A percentile compares a stretch with the other conserved stretches of the same genome.
Evolutionary conservation across 495 filamentous ascomycete genomes (phyloP).

Genomic region (Cairneyella variabilis): DNA sequence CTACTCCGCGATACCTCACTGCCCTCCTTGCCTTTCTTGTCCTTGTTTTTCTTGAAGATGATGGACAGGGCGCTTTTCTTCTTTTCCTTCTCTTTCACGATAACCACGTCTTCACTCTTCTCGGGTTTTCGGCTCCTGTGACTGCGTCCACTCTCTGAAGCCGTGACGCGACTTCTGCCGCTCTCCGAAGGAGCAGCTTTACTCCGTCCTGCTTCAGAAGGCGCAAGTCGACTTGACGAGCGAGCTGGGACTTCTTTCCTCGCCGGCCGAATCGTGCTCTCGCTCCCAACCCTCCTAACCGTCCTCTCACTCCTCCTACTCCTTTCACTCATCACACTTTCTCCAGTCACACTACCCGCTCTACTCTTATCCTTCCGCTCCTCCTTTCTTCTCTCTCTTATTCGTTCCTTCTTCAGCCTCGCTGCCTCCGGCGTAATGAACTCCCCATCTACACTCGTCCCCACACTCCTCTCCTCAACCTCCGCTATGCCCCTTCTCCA

Average conservation of each 20-base stretch:
- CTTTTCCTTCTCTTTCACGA: slow-evolving; percentile 29
- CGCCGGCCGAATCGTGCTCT: slow-evolving; percentile 23
- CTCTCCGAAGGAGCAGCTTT: too few relatives aligned
- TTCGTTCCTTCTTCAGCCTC: slow-evolving; percentile 41
- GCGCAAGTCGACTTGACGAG: slow-evolving; percentile 9
- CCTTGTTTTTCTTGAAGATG: slow-evolving; percentile 47
- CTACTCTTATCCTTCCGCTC: slow-evolving; percentile 17
- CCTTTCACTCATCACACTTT: too few relatives aligned
- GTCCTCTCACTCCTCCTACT: slow-evolving; percentile 30
- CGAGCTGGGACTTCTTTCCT: background rate
- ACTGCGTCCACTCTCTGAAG: too few relatives aligned
- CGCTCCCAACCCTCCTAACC: slow-evolving; percentile 27
- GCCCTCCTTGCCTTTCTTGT: slow-evolving; percentile 33
- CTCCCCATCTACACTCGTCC: slow-evolving; percentile 76
- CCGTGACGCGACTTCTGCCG: too few relatives aligned
- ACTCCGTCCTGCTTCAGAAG: too few relatives aligned
- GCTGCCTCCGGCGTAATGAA: slow-evolving; percentile 79
- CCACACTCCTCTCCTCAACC: slow-evolving; percentile 50
- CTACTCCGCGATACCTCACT: slow-evolving; percentile 3
- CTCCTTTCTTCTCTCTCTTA: slow-evolving; percentile 32
- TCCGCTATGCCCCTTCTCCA: slow-evolving; percentile 88
- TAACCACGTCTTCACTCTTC: slow-evolving; percentile 32
- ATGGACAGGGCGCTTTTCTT: slow-evolving; percentile 41
- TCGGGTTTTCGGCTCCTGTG: slow-evolving; percentile 25
- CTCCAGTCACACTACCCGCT: slow-evolving; percentile 26